A percentile compares a stretch with the other conserved stretches of the same genome.
Conservation (phyloP, 805 yeast species). For the Pichia gijzeniarum region DNA sequence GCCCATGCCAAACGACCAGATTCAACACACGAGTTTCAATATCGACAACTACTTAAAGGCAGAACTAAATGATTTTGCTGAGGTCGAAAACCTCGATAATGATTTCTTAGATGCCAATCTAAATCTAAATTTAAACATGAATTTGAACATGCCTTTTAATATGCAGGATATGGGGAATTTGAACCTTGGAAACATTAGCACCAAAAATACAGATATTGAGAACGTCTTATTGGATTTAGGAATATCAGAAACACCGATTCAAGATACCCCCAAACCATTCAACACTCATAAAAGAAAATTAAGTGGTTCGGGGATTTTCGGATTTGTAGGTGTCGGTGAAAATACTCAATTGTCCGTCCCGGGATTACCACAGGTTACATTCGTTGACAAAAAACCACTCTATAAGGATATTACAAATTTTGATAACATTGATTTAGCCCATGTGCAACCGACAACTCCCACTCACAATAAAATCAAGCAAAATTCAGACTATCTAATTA, state of each 20-base stretch:
- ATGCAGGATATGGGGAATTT: not conserved
- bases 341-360: slow-evolving; percentile 53
- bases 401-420: slow-evolving; percentile 33
- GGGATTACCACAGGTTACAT: slow-evolving; percentile 31
- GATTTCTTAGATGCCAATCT: slow-evolving; percentile 5
- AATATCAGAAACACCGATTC: slow-evolving; percentile 28
- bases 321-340: slow-evolving; percentile 53
- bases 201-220: slow-evolving; percentile 25
- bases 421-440: slow-evolving; percentile 23
- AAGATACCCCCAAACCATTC: not conserved
- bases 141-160: not conserved
- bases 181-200: not conserved
- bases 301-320: slow-evolving; percentile 80
- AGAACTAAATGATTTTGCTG: not conserved
- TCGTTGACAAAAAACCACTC: slow-evolving; percentile 26
- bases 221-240: slow-evolving; percentile 27
- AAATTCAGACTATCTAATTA: slow-evolving; percentile 39
- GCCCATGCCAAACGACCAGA: not conserved
- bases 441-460: not conserved
- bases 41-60: slow-evolving; percentile 3
- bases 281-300: slow-evolving; percentile 49
- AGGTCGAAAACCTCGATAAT: not conserved
- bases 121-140: not conserved
- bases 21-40: slow-evolving; percentile 2
- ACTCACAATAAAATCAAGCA: not conserved